Evolutionary conservation across 257 asterid species (phyloP).

Genomic region (Nicotiana paniculata): DNA sequence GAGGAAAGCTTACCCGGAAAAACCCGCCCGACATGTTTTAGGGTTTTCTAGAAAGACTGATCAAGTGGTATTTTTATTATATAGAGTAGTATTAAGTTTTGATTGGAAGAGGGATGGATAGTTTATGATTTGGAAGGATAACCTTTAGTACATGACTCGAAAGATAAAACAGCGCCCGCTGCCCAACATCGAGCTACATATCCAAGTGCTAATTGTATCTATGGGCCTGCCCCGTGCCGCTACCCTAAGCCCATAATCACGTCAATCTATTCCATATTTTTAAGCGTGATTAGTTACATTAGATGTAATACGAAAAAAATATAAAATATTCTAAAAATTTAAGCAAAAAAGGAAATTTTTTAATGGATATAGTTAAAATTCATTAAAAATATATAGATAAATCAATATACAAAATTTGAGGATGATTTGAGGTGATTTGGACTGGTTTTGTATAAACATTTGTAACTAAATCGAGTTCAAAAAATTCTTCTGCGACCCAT

Average conservation of each 20-base stretch:
- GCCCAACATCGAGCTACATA: background rate
- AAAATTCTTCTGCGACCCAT: too few species aligned
- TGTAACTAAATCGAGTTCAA: too few species aligned
- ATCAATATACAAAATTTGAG: too few species aligned
- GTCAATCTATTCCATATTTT: background rate
- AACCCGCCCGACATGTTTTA: slow-evolving; percentile 90
- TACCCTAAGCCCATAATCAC: background rate
- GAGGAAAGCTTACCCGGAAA: slow-evolving; percentile 55
- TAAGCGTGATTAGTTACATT: too few species aligned
- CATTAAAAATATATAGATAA: too few species aligned
- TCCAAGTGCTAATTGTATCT: background rate
- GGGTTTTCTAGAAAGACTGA: slow-evolving; percentile 39
- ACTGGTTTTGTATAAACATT: too few species aligned
- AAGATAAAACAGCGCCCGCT: background rate
- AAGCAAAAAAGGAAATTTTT: too few species aligned
- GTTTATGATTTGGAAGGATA: background rate
- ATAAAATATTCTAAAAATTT: too few species aligned
- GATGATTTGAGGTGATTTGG: too few species aligned
- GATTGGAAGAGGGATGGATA: background rate
- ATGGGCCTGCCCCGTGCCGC: background rate
- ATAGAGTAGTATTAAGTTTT: background rate
- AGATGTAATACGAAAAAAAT: too few species aligned
- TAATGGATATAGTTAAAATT: too few species aligned
- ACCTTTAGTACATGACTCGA: background rate
- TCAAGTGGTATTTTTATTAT: background rate